Conservation (phyloP, 2,329 filamentous ascomycete species). For the Ophiosphaerella korrae region DNA sequence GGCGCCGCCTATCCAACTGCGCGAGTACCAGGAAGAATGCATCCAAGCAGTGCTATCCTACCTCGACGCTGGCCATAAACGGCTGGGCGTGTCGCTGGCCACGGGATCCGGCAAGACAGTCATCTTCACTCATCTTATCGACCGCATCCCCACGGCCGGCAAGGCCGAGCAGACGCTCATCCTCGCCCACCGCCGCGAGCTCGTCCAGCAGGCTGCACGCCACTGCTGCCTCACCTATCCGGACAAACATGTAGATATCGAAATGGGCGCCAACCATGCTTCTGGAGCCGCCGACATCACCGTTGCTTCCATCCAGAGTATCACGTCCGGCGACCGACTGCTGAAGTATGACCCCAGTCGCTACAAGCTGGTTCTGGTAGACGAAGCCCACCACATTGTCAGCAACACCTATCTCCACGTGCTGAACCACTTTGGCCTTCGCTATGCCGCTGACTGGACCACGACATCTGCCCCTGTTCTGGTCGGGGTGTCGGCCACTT, state of each 20-base stretch:
- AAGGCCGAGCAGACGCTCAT: constrained; percentile 80
- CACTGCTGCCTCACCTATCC: constrained; percentile 86
- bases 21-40: constrained; percentile 89
- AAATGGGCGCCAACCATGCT: constrained; percentile 82
- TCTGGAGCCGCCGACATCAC: constrained; percentile 88
- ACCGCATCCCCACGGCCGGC: constrained; percentile 67
- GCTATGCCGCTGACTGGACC: constrained; percentile 51
- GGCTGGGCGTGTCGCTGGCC: constrained; percentile 82
- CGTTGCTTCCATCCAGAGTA: constrained; percentile 85
- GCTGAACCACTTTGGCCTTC: constrained; percentile 78
- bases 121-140: constrained; percentile 94
- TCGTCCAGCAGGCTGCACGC: constrained; percentile 89
- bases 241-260: constrained; percentile 79
- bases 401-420: constrained; percentile 77
- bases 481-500: constrained; percentile 86
- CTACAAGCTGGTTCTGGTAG: constrained; percentile 92
- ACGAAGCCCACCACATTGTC: constrained; percentile 97
- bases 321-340: constrained; percentile 77
- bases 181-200: constrained; percentile 86
- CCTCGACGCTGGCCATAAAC: constrained; percentile 72
- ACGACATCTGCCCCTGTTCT: constrained; percentile 56
- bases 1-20: constrained; percentile 61
- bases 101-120: constrained; percentile 93
- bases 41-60: constrained; percentile 79
- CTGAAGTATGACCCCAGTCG: constrained; percentile 75